Conservation (phyloP, 1,139 yeast genomes). For the Wickerhamiella infanticola region DNA sequence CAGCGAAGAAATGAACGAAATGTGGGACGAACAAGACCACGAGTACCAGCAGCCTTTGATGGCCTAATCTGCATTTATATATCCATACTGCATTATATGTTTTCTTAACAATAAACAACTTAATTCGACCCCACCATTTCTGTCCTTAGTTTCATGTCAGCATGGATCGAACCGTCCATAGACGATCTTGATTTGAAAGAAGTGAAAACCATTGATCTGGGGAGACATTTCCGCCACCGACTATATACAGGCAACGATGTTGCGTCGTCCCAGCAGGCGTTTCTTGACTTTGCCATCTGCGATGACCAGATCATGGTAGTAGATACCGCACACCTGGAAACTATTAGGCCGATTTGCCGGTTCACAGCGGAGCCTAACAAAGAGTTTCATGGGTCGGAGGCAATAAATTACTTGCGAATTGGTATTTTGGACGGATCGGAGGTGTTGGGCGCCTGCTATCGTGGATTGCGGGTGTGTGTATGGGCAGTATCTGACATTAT, state of each 20-base stretch:
- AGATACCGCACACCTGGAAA: background rate
- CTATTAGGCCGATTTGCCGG: background rate
- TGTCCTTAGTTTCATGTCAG: too few species aligned
- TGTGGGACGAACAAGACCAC: slow-evolving; percentile 17
- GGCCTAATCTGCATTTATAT: background rate
- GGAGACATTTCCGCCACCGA: background rate
- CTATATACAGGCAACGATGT: background rate
- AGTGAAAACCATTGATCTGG: too few species aligned
- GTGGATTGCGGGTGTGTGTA: background rate
- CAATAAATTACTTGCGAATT: background rate
- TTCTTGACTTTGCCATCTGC: background rate
- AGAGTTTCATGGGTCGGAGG: background rate
- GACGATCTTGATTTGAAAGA: too few species aligned
- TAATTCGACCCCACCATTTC: too few species aligned
- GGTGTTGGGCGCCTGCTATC: background rate
- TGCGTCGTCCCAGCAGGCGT: background rate
- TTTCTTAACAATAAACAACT: too few species aligned
- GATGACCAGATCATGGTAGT: background rate
- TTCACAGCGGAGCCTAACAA: background rate
- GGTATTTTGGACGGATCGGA: background rate
- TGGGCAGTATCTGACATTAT: background rate
- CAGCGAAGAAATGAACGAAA: slow-evolving; percentile 14
- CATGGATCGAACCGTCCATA: too few species aligned
- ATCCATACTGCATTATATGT: too few species aligned
- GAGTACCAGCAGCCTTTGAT: background rate